Evolutionary conservation across 83 land plant species (phyloP).

Genomic region (Picea abies): DNA sequence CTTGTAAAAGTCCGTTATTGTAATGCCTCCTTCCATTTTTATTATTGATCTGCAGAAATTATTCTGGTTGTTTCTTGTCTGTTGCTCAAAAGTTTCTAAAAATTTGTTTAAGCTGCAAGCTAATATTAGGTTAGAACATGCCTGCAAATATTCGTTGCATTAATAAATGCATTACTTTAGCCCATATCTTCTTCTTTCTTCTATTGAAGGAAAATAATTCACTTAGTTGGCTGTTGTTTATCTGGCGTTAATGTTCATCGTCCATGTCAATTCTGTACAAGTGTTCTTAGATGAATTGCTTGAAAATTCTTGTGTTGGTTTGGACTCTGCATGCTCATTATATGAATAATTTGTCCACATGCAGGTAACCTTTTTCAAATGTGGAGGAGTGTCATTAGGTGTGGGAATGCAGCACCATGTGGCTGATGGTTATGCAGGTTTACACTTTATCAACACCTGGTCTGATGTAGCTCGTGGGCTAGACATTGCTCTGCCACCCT

Average conservation of each 20-base stretch:
- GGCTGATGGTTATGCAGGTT: constrained; percentile 63
- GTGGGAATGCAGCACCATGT: constrained; percentile 79
- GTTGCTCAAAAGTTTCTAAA: background rate
- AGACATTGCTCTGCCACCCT: constrained; percentile 60
- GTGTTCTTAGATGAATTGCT: background rate
- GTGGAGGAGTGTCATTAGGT: constrained; percentile 76
- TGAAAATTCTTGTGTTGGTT: background rate
- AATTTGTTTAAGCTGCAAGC: background rate
- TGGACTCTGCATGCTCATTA: background rate
- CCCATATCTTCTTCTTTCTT: background rate
- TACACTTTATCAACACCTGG: constrained; percentile 76
- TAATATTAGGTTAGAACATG: background rate
- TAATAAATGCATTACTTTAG: background rate
- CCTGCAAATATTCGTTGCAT: background rate
- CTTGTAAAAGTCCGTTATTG: background rate
- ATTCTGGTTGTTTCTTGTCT: background rate
- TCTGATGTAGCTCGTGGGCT: constrained; percentile 69
- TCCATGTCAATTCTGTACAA: background rate
- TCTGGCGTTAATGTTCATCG: background rate
- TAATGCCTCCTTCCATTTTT: background rate
- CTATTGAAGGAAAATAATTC: background rate
- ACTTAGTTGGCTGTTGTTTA: background rate
- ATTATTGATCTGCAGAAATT: background rate
- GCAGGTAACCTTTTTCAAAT: constrained; percentile 70
- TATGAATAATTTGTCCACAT: constrained; percentile 9